These are phyloP conservation scores for Lachnum nothofagi DNA, from an alignment of 2,329 filamentous ascomycete genomes.

Conservation along the genomic window DNA sequence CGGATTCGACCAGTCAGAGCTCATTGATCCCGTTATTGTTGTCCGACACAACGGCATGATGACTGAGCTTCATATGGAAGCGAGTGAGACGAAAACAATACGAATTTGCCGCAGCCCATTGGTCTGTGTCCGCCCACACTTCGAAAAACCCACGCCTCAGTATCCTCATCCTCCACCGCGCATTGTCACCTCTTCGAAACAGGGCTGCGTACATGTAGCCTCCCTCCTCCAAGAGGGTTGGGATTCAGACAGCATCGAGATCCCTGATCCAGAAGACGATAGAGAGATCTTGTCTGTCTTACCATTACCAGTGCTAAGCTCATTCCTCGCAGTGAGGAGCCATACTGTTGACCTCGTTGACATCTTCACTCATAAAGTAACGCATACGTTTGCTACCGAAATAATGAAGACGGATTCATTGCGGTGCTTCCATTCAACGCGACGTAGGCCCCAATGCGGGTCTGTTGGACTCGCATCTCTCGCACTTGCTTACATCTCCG, in stretches of 20 bases:
- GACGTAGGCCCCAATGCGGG: conserved; percentile 48
- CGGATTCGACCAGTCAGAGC: conserved; percentile 36
- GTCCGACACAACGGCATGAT: conserved; percentile 61
- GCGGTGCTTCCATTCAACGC: conserved; percentile 52
- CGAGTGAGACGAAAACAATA: conserved; percentile 38
- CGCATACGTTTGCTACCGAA: conserved; percentile 59
- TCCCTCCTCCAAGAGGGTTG: conserved; percentile 42
- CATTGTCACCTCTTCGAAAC: conserved; percentile 46
- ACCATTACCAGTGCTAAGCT: conserved; percentile 51
- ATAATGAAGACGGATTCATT: conserved; percentile 55
- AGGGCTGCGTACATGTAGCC: conserved; percentile 47
- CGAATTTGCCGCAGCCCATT: conserved; percentile 50
- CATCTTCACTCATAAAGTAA: conserved; percentile 47
- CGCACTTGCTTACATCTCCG: conserved; percentile 58
- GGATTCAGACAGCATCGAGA: conserved; percentile 44
- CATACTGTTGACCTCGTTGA: conserved; percentile 58
- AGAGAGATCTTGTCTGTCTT: conserved; percentile 52
- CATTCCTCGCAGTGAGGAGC: conserved; percentile 56
- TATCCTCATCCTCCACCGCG: conserved; percentile 28
- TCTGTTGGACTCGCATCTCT: conserved; percentile 55
- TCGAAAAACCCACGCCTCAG: conserved; percentile 34
- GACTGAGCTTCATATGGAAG: conserved; percentile 50
- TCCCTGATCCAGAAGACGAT: conserved; percentile 34
- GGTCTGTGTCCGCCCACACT: conserved; percentile 32
- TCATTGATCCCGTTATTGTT: conserved; percentile 49